phyloP scores from a whole-genome alignment of 1,284 basidiomycete genomes.

The Fomitopsis betulina region DNA sequence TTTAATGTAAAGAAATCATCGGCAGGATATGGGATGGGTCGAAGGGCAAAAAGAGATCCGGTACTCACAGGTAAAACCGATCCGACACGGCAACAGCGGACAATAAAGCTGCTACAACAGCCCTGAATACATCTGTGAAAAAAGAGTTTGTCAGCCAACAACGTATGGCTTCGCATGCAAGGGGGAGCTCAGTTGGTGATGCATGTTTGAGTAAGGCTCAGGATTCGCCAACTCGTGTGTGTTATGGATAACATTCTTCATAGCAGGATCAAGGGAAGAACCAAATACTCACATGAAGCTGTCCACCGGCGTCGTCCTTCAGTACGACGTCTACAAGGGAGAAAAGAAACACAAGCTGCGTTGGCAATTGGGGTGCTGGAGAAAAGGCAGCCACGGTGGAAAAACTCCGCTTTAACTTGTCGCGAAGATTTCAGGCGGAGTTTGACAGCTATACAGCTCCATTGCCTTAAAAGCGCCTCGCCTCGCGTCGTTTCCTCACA shows the following conservation, averaged over 20 bases:
- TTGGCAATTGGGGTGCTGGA: neutral
- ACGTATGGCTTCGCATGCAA: neutral
- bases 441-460: constrained; percentile 27
- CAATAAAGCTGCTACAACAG: neutral
- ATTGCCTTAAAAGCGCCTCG: constrained; percentile 12
- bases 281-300: neutral
- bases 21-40: constrained; percentile 13
- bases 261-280: constrained; percentile 14
- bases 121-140: neutral
- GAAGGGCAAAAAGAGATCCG: neutral
- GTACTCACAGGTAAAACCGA: no score
- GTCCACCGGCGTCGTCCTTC: no score
- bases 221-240: constrained; percentile 62
- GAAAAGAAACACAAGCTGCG: neutral
- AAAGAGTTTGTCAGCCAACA: neutral
- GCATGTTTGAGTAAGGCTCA: constrained; percentile 78
- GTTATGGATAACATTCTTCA: constrained; percentile 65
- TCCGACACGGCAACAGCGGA: no score
- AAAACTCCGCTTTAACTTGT: neutral
- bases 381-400: neutral
- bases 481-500: neutral
- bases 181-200: constrained; percentile 67
- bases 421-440: constrained; percentile 17
- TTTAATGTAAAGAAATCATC: constrained; percentile 39
- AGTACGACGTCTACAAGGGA: no score